Percentiles rank a stretch among this genome's conserved stretches.
Conservation (phyloP, 805 yeast genomes). For the Yarrowia divulgata region DNA sequence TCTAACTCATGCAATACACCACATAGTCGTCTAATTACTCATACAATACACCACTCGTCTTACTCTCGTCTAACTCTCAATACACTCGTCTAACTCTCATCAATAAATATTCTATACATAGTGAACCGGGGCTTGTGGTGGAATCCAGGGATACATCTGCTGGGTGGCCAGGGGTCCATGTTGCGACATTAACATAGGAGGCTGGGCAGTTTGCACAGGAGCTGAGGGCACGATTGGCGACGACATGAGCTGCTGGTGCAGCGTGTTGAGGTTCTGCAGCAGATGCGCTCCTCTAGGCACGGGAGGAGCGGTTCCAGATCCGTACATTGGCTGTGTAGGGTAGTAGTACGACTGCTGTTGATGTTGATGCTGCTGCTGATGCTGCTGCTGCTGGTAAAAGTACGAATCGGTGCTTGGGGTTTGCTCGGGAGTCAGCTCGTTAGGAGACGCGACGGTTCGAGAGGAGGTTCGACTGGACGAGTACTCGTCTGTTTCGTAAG, state of each 20-base stretch:
- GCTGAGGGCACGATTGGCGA: background rate
- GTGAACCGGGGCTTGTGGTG: constrained; percentile 10
- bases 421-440: background rate
- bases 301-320: too few species aligned
- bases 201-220: too few species aligned
- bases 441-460: background rate
- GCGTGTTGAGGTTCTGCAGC: too few species aligned
- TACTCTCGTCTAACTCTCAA: too few species aligned
- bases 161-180: background rate
- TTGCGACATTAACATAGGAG: constrained; percentile 9
- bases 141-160: constrained; percentile 18
- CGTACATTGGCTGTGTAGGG: background rate
- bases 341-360: background rate
- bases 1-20: too few species aligned
- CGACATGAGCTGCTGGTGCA: too few species aligned
- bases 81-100: background rate
- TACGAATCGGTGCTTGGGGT: background rate
- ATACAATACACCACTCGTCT: too few species aligned
- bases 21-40: too few species aligned
- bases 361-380: background rate
- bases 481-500: too few species aligned
- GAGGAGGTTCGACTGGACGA: too few species aligned
- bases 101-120: constrained; percentile 17
- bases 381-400: constrained; percentile 12
- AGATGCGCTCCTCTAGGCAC: too few species aligned